Base-by-base conservation (phyloP, 2,329 filamentous ascomycete genomes). In the Xylaria hypoxylon region DNA sequence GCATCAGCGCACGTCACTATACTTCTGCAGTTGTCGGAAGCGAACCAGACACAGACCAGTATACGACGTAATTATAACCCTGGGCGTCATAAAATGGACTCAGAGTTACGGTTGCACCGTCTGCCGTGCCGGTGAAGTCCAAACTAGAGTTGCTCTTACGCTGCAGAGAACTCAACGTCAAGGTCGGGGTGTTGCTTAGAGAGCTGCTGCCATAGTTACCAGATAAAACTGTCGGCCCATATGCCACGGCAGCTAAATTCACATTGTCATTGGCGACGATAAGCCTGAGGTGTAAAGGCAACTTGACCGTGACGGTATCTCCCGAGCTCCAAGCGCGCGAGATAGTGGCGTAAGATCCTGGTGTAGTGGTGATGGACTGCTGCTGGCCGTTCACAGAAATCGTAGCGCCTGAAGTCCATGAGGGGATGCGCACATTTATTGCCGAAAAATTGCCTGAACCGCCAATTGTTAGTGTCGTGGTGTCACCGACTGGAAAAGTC, bases 191-290 rank as follows among this genome's bases (percentile, higher is more conserved):
- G 2, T 65, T 53, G 5, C 56, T 59, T 5, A 80, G 47, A 0
- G 68, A 57, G 2, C 52, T 56, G 17, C 73, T 72, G 0, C 82
- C 82, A 59, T 85, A 85, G 62, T 85, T 81, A 0, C 80, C 84
- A 1, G 79, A 75, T 17, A 86, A 69, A 4, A 85, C 73, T 0
- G 79, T 78, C 0, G 83, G 84, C 0, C 84, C 84, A 59, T 80
- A 86, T 0, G 82, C 81, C 11, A 85, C 51, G 0, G 84, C 83
- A 2, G 80, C 83, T 1, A 85, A 63, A 3, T 56, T 73, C 3
- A 72, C 51, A 35, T 85, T 77, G 59, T 86, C 84, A 61, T 85
- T 85, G n/a, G 84, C 81, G 0, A 79, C 65, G 1, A 86, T 71
- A 0, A 78, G 77, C 5, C 79, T 77, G 0, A 85, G 71, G 15